Conservation (phyloP, 345 rosid genomes). For the Salix koriyanagi region DNA sequence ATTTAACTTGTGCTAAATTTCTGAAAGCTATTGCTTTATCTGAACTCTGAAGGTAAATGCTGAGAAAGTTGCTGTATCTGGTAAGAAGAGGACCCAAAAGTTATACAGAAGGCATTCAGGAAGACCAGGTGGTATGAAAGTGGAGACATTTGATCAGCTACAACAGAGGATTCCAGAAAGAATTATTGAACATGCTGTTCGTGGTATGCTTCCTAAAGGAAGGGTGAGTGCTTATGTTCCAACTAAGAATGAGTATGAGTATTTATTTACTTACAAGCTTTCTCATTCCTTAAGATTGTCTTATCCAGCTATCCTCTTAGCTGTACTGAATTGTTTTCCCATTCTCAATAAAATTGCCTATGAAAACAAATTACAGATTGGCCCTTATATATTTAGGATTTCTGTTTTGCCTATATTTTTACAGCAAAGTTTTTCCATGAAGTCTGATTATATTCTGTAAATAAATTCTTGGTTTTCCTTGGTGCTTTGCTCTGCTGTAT, state of each 20-base stretch:
- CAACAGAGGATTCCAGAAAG: constrained; percentile 96
- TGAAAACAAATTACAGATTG: no score
- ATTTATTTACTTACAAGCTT: neutral
- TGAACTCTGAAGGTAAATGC: constrained; percentile 69
- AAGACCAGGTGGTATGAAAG: constrained; percentile 97
- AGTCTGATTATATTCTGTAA: neutral
- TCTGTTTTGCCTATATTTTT: neutral
- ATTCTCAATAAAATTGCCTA: neutral
- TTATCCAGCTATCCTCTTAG: no score
- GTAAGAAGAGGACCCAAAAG: constrained; percentile 89
- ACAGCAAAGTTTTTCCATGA: neutral
- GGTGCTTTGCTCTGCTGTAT: neutral
- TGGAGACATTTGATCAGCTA: constrained; percentile 81
- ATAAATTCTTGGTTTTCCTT: neutral
- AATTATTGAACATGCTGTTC: constrained; percentile 95
- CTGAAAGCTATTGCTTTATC: neutral
- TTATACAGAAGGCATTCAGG: constrained; percentile 98
- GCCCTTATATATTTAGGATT: neutral
- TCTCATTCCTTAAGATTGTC: neutral
- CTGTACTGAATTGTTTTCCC: no score
- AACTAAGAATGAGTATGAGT: neutral
- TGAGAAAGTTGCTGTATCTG: constrained; percentile 92
- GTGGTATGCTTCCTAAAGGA: constrained; percentile 99
- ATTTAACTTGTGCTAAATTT: neutral
- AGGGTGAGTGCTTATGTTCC: constrained; percentile 52